Base-by-base conservation (phyloP, 83 land plant species). In the Larix sibirica region DNA sequence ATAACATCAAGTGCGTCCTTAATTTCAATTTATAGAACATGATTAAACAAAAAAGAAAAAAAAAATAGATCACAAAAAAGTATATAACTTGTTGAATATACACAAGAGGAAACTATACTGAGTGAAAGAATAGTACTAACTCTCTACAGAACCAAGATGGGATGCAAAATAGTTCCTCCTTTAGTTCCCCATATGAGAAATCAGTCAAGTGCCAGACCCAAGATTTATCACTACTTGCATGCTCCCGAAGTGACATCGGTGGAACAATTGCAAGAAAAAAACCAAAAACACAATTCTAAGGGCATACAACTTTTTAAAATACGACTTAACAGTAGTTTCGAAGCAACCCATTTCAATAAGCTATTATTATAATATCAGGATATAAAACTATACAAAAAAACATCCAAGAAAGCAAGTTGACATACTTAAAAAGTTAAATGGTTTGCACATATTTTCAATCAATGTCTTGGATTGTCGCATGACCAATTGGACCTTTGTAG, bases 401-500 rank as follows among this genome's bases (percentile, higher is more conserved):
- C 28, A 28, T 28, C 28, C 28, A 28, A 28, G 28, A 28, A 28
- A 28, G 28, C 28, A 28, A 28, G 28, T 28, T 28, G 28, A 28
- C 28, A 28, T 28, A 28, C 28, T 28, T 28, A 28, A 28, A 28
- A 28, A 28, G 28, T 28, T 28, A 28, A 28, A 28, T 28, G 28
- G 28, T 28, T 28, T 28, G 28, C 28, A 28, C 28, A 28, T 28
- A 28, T 28, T 28, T 28, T 28, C 28, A 28, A 28, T 28, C 28
- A 28, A 90, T 16, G 97, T 94, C 86, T 92, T 95, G 69, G 83
- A 81, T 79, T 95, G 97, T 16, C 96, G 85, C 98, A 95, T 95
- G 10, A 95, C 89, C 74, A 95, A 85, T 21, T 97, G 86, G 26
- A 94, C 90, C 82, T 94, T 95, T 20, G 86, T 81, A 56, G 92